Conservation (phyloP, 306 rosid species). For the Cucurbita maxima region DNA sequence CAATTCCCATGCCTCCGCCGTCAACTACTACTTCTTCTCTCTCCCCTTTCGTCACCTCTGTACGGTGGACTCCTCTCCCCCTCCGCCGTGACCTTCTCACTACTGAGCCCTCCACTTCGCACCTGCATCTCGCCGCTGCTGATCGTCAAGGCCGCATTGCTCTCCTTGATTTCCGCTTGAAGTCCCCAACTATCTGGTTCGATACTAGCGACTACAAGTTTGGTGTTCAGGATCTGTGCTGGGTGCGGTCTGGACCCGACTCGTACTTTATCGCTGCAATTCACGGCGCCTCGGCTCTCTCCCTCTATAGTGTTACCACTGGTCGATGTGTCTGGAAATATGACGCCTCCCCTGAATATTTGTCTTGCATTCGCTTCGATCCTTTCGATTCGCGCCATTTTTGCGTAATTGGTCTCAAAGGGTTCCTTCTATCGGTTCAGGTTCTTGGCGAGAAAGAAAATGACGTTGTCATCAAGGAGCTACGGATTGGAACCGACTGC, state of each 20-base stretch:
- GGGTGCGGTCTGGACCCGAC: conserved; percentile 70
- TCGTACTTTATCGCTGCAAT: conserved; percentile 49
- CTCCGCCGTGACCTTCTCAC: conserved; percentile 74
- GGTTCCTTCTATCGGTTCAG: conserved; percentile 48
- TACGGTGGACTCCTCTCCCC: conserved; percentile 75
- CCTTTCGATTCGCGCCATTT: conserved; percentile 85
- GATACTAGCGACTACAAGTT: conserved; percentile 35
- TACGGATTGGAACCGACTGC: conserved; percentile 47
- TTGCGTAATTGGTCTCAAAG: conserved; percentile 68
- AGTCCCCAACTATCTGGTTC: conserved; percentile 52
- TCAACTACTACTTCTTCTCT: conserved; percentile 18
- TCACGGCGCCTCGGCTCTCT: conserved; percentile 55
- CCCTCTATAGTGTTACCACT: conserved; percentile 39
- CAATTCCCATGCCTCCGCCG: conserved; percentile 70
- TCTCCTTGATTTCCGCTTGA: conserved; percentile 53
- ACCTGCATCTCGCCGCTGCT: conserved; percentile 79
- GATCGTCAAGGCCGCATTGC: conserved; percentile 92
- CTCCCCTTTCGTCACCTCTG: conserved; percentile 78
- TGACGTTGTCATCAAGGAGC: conserved; percentile 42
- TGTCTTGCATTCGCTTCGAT: conserved; percentile 75
- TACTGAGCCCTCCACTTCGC: conserved; percentile 66
- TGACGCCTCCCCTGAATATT: conserved; percentile 55
- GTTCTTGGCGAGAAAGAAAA: conserved; percentile 54
- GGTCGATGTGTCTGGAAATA: conserved; percentile 84
- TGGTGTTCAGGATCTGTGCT: conserved; percentile 81